Base-by-base conservation (phyloP, 2,329 filamentous ascomycete species). In the Phaeosphaeriaceae sp. region DNA sequence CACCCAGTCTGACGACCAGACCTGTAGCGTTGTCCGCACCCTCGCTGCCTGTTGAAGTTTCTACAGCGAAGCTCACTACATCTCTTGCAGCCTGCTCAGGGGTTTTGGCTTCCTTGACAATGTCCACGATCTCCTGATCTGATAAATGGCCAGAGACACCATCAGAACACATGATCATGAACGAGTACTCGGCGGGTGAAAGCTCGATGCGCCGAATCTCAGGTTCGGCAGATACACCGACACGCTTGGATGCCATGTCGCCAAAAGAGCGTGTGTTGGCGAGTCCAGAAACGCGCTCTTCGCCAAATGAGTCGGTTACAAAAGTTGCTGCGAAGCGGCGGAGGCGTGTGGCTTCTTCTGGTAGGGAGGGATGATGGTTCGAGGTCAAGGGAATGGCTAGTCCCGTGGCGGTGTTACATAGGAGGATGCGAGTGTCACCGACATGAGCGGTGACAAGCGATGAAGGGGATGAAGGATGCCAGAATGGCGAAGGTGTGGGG, bases 241-340 rank as follows among this genome's bases (percentile, higher is more conserved):
- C 87, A 44, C 93, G 88, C 76, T 99, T 99, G 48, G 87, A 90
- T 28, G 83, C 83, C 76, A 97, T 91, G 76, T 99, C 94, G 20
- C 94, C 94, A 70, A 99, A 97, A 3, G 94, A 83, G 23, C 94
- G 89, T 26, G 90, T 95, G 76, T 99, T 99, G 61, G 94, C 94
- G 0, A 99, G 82, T 0, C 94, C 93, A 12, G 87, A 87, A 73
- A 99, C 94, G 61, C 94, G 91, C 75, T 97, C 92, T 76, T 99
- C 94, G 67, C 94, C 94, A 72, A 99, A 99, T 28, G 90, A 95
- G 75, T 99, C 94, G 0, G 93, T 94, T 15, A 96, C 88, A 70
- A 97, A 93, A 2, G 88, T 87, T 23, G 89, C 85, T 1, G 92
- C 89, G 70, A 92, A 97, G 40, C 92, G 87, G 36, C 92, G 88